Evolutionary conservation across 768 basidiomycete genomes (phyloP).

Genomic region (Hericium rajendrae): DNA sequence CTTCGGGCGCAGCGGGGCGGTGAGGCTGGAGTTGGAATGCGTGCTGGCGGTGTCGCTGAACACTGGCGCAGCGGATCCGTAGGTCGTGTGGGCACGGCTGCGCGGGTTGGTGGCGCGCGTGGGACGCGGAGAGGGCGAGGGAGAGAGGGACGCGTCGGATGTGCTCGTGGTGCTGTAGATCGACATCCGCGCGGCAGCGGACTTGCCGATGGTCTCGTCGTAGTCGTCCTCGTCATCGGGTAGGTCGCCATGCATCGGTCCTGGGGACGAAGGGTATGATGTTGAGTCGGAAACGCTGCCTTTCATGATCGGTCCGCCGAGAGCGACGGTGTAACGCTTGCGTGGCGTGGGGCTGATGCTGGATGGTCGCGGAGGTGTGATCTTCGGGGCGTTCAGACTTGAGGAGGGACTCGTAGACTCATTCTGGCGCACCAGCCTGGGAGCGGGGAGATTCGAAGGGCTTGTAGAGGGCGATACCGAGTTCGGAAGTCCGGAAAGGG

Average conservation of each 20-base stretch:
- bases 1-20: background rate
- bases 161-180: constrained; percentile 24
- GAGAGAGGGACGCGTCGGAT: constrained; percentile 16
- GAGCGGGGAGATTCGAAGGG: constrained; percentile 9
- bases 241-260: constrained; percentile 11
- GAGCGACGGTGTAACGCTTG: constrained; percentile 80
- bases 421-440: background rate
- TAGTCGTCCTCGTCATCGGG: constrained; percentile 27
- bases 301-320: constrained; percentile 59
- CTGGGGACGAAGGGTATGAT: constrained; percentile 14
- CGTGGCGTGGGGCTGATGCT: constrained; percentile 60
- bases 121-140: constrained; percentile 7
- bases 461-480: constrained; percentile 16
- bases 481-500: constrained; percentile 17
- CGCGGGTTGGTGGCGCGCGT: constrained; percentile 29
- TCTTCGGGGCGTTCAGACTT: constrained; percentile 10
- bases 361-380: constrained; percentile 40
- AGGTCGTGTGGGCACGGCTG: constrained; percentile 3
- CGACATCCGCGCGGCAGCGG: constrained; percentile 37
- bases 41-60: background rate
- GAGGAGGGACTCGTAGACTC: background rate
- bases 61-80: background rate
- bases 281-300: constrained; percentile 18
- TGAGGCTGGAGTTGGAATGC: background rate
- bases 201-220: constrained; percentile 42